Percentiles rank a stretch among this genome's conserved stretches.
Evolutionary conservation across 768 basidiomycete species (phyloP).

Genomic region (Suillus ampliporus): DNA sequence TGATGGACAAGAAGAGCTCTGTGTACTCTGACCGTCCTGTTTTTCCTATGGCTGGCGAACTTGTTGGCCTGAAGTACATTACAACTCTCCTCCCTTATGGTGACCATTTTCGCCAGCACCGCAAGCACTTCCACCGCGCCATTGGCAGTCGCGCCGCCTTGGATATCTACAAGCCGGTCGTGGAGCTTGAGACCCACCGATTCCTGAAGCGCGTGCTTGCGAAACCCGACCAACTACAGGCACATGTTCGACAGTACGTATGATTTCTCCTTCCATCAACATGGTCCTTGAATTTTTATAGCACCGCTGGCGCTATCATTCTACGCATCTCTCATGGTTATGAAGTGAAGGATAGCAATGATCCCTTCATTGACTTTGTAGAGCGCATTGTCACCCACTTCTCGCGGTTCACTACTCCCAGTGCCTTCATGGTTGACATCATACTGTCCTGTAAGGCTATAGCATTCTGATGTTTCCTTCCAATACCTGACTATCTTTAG

Average conservation of each 20-base stretch:
- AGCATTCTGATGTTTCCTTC: constrained; percentile 37
- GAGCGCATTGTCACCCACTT: constrained; percentile 33
- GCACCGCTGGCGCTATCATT: constrained; percentile 28
- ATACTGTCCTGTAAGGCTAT: constrained; percentile 43
- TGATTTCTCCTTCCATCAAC: no score
- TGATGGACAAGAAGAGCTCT: constrained; percentile 61
- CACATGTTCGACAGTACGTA: constrained; percentile 53
- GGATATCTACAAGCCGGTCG: constrained; percentile 46
- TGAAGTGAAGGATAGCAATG: constrained; percentile 26
- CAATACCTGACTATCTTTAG: constrained; percentile 33
- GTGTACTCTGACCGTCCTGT: constrained; percentile 62
- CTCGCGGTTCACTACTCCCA: constrained; percentile 40
- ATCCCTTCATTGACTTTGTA: constrained; percentile 29
- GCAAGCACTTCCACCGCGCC: constrained; percentile 10
- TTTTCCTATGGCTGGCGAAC: constrained; percentile 25
- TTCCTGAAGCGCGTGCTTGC: constrained; percentile 54
- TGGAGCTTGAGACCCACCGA: constrained; percentile 53
- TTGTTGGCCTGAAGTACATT: constrained; percentile 3
- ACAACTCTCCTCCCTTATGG: no score
- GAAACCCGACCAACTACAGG: constrained; percentile 52
- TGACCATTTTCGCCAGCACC: constrained; percentile 7
- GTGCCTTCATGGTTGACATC: constrained; percentile 51
- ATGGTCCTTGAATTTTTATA: not conserved
- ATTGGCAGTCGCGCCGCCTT: constrained; percentile 5
- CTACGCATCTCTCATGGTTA: constrained; percentile 37